phyloP scores from a whole-genome alignment of 345 rosid genomes.

The Linum lewisii region DNA sequence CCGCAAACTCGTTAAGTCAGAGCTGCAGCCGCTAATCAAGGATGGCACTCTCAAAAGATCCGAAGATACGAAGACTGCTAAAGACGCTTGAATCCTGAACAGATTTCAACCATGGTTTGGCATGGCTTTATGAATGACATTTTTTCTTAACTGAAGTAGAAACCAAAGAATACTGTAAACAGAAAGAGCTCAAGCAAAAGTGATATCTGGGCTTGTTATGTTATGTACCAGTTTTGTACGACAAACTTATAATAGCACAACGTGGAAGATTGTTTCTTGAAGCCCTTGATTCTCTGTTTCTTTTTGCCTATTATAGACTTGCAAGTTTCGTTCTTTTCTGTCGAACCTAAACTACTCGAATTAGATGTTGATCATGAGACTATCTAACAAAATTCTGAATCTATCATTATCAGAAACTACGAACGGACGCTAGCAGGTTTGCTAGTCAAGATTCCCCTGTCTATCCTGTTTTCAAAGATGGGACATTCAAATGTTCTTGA shows the following conservation, averaged over 20 bases:
- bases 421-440: slow-evolving; percentile 51
- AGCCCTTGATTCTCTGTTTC: neutral
- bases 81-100: slow-evolving; percentile 9
- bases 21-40: slow-evolving; percentile 61
- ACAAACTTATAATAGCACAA: neutral
- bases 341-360: no score
- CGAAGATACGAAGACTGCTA: slow-evolving; percentile 24
- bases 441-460: slow-evolving; percentile 27
- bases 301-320: no score
- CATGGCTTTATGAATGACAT: neutral
- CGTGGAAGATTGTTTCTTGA: neutral
- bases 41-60: slow-evolving; percentile 46
- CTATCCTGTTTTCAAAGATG: slow-evolving; percentile 37
- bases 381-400: neutral
- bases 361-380: no score
- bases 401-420: slow-evolving; percentile 5
- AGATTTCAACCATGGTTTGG: neutral
- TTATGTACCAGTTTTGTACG: neutral
- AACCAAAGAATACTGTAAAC: no score
- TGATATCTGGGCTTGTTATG: neutral
- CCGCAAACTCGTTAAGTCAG: slow-evolving; percentile 37
- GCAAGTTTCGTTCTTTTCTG: no score
- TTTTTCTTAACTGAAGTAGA: no score
- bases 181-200: neutral
- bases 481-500: slow-evolving; percentile 23